Base-by-base conservation (phyloP, 441 rosid species). In the Syzygium syzygioides region DNA sequence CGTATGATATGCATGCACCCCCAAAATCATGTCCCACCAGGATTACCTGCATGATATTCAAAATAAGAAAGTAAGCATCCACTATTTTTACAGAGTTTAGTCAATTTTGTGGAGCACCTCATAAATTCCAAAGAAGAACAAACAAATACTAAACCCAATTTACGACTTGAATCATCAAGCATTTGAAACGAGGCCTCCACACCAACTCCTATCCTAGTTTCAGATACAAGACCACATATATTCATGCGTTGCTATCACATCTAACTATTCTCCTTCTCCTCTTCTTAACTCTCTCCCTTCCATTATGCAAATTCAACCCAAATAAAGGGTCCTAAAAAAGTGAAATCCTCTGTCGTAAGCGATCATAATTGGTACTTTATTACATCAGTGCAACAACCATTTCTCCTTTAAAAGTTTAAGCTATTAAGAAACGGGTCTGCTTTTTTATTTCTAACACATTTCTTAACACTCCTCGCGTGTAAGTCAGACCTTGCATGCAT, bases 1-100 rank as follows among this genome's bases (percentile, higher is more conserved):
- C 96, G 87, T 94, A 94, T 19, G 98, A 95, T 87, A 95, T 88
- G 89, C 99, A 96, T 55, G 98, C 96, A 88, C 99, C 99, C 71
- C 98, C 99, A 89, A 98, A 94, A 93, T 98, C 99, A 45, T 98
- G 99, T 45, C 99, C 99, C 18, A 94, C 98, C 96, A 97, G 93
- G 85, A 97, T 94, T 90, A 95, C 98, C 99, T 97, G 93, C 94
- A 93, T 17, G 79, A 85, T 80, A 52, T 7, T 30, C 48, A 60
- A 20, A 89, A 83, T 53, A 52, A 18, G 79, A 71, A n/a, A 8
- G 34, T 66, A 13, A n/a, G 59, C 85, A 3, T n/a, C 25, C 83
- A 18, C 18, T 20, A 60, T 26, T 52, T 59, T 28, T 34, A 60
- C 62, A 56, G 87, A 48, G 14, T 64, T 55, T 86, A 55, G 41